phyloP scores from a whole-genome alignment of 768 basidiomycete species.

The Pleurotus eryngii region DNA sequence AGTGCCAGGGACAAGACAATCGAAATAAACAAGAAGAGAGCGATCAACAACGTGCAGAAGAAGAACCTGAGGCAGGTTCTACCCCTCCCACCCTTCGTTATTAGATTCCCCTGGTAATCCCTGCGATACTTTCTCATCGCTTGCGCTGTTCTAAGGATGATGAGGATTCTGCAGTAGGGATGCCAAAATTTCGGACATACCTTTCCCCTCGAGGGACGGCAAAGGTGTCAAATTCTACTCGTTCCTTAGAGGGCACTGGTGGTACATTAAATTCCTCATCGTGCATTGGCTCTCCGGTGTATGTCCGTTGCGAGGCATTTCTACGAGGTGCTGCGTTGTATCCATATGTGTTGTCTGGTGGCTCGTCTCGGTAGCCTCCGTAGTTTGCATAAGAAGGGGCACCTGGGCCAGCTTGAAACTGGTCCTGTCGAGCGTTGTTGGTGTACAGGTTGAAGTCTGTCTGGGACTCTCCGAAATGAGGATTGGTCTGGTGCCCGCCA shows the following conservation, averaged over 20 bases:
- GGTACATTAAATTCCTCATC: constrained; percentile 10
- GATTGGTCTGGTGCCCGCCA: constrained; percentile 12
- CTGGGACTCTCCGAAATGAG: constrained; percentile 27
- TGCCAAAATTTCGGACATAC: constrained; percentile 6
- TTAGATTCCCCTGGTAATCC: constrained; percentile 59
- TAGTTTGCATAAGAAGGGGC: constrained; percentile 25
- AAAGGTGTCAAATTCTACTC: constrained; percentile 39
- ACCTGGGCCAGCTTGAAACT: constrained; percentile 29
- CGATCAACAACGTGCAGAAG: constrained; percentile 70
- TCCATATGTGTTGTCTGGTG: constrained; percentile 12
- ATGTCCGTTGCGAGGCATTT: constrained; percentile 6
- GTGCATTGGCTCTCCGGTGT: not conserved
- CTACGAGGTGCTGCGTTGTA: constrained; percentile 10
- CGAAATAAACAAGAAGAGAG: constrained; percentile 60
- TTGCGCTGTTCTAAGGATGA: constrained; percentile 28
- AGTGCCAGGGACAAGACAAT: constrained; percentile 64
- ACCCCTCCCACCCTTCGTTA: constrained; percentile 67
- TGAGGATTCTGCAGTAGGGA: not conserved
- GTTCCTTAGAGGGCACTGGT: constrained; percentile 21
- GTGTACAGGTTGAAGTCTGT: constrained; percentile 44
- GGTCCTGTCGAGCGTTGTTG: constrained; percentile 38
- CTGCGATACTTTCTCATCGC: constrained; percentile 51
- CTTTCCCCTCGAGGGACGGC: constrained; percentile 29
- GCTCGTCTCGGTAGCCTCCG: constrained; percentile 38
- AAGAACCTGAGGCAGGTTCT: constrained; percentile 67